These are phyloP conservation scores for Exophiala phaeomuriformis DNA, from an alignment of 2,329 filamentous ascomycete species.

Conservation along the genomic window DNA sequence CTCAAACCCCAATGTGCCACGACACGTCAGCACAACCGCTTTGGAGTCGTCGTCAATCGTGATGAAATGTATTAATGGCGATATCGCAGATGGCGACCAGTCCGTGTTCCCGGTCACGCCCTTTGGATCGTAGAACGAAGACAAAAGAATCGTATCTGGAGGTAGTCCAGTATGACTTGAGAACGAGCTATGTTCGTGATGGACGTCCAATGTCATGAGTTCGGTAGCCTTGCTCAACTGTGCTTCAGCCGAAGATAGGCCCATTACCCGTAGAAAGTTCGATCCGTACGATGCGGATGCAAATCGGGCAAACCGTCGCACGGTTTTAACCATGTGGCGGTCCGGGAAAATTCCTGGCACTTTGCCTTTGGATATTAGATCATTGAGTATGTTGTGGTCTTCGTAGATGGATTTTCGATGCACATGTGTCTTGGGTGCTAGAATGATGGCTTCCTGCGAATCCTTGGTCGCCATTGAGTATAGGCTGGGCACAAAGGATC, in stretches of 20 bases:
- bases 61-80: slow-evolving; percentile 64
- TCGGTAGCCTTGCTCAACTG: slow-evolving; percentile 30
- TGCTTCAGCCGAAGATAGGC: slow-evolving; percentile 28
- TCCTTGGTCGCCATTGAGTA: slow-evolving; percentile 41
- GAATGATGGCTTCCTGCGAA: slow-evolving; percentile 39
- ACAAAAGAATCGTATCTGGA: slow-evolving; percentile 49
- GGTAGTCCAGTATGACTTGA: slow-evolving; percentile 40
- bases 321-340: slow-evolving; percentile 40
- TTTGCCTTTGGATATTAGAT: slow-evolving; percentile 38
- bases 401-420: slow-evolving; percentile 41
- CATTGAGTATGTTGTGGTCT: slow-evolving; percentile 38
- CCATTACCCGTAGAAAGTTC: slow-evolving; percentile 43
- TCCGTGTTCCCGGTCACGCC: slow-evolving; percentile 52
- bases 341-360: slow-evolving; percentile 42
- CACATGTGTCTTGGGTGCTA: slow-evolving; percentile 34
- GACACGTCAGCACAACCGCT: slow-evolving; percentile 64
- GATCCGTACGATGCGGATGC: slow-evolving; percentile 43
- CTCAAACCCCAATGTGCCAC: slow-evolving; percentile 65
- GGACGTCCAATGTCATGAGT: slow-evolving; percentile 31
- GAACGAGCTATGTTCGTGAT: slow-evolving; percentile 42
- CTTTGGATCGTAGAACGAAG: slow-evolving; percentile 63
- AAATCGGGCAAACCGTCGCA: slow-evolving; percentile 42
- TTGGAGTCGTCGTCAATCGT: slow-evolving; percentile 64
- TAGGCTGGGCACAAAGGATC: slow-evolving; percentile 39
- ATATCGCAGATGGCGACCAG: slow-evolving; percentile 51